Conservation (phyloP, 2,329 filamentous ascomycete species). For the Cercospora sesami region DNA sequence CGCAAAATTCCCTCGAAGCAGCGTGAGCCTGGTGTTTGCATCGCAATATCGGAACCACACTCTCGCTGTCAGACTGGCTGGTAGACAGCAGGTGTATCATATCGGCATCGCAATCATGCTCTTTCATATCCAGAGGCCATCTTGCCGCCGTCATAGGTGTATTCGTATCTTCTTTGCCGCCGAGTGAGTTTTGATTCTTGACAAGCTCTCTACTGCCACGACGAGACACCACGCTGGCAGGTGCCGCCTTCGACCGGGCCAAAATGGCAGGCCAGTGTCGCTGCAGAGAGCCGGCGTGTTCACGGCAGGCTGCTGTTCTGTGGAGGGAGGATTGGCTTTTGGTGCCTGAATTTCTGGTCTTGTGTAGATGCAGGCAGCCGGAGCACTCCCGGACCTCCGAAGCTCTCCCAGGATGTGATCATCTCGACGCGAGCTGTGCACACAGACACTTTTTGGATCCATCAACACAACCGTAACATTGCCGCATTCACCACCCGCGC, state of each 20-base stretch:
- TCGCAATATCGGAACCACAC: neutral
- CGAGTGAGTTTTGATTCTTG: neutral
- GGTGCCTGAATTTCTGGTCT: neutral
- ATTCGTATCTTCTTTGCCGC: neutral
- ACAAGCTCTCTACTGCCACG: neutral
- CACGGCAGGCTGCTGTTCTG: neutral
- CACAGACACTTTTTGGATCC: neutral
- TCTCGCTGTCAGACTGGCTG: neutral
- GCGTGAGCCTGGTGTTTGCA: neutral
- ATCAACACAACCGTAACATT: neutral
- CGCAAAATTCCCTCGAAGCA: neutral
- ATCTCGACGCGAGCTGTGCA: slow-evolving; percentile 5
- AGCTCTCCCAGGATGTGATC: slow-evolving; percentile 4
- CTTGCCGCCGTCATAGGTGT: neutral
- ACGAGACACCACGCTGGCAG: neutral
- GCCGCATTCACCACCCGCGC: neutral
- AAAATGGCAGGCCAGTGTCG: neutral
- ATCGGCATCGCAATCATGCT: neutral
- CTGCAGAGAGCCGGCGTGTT: neutral
- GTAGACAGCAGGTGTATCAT: neutral
- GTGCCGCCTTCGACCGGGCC: neutral
- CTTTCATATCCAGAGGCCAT: neutral
- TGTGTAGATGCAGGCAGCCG: neutral
- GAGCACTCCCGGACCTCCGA: neutral
- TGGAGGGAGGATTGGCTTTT: neutral